Conservation (phyloP, 495 filamentous ascomycete genomes). For the Polyplosphaeria fusca region DNA sequence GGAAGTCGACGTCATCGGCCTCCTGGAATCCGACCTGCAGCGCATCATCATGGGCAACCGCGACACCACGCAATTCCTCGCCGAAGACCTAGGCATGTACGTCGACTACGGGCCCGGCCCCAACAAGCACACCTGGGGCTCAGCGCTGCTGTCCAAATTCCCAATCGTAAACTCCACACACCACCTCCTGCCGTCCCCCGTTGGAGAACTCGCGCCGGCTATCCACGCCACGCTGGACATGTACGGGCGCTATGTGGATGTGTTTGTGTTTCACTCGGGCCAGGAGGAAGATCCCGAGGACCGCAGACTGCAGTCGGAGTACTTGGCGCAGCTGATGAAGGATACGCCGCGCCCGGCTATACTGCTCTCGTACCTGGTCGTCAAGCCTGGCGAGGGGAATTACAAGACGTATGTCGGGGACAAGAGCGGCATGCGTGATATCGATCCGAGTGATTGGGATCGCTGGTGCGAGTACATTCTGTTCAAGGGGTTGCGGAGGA, state of each 20-base stretch:
- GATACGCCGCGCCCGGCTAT: conserved; percentile 75
- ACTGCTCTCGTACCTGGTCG: conserved; percentile 88
- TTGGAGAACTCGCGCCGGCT: conserved; percentile 91
- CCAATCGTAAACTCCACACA: conserved; percentile 97
- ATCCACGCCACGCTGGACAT: conserved; percentile 93
- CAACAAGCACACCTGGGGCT: conserved; percentile 98
- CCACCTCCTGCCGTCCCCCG: conserved; percentile 87
- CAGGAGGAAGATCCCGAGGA: conserved; percentile 98
- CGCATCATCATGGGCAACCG: conserved; percentile 99
- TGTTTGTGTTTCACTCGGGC: conserved; percentile 98
- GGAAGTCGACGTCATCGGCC: conserved; percentile 90
- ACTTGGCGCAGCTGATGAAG: conserved; percentile 86
- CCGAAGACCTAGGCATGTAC: conserved; percentile 97
- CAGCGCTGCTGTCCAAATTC: conserved; percentile 91
- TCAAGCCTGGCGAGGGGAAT: conserved; percentile 84
- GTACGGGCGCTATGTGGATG: conserved; percentile 86
- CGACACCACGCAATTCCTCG: conserved; percentile 91
- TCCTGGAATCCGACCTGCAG: conserved; percentile 91
- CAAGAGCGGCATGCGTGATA: conserved; percentile 86
- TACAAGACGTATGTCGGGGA: conserved; percentile 96
- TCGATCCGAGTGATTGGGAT: conserved; percentile 92
- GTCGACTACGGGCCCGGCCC: conserved; percentile 96
- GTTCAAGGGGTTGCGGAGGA: conserved; percentile 82
- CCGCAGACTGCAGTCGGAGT: conserved; percentile 80
- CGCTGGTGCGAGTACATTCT: conserved; percentile 99